Conservation (phyloP, 345 rosid species). For the Camelina hispida region DNA sequence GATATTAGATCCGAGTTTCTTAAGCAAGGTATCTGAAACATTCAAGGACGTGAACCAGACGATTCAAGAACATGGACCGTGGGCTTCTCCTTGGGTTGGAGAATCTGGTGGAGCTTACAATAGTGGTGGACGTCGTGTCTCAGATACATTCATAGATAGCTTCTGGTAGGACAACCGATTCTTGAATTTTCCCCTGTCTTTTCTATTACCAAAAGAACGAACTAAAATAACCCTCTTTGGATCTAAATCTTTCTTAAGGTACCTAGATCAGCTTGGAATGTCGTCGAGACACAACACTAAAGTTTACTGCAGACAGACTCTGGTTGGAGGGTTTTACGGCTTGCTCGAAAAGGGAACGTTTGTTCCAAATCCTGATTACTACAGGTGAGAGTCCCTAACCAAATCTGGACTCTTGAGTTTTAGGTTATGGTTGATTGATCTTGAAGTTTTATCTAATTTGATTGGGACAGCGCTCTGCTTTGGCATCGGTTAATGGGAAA, state of each 20-base stretch:
- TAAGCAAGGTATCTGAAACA: conserved; percentile 62
- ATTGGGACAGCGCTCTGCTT: conserved; percentile 69
- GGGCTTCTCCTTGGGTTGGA: conserved; percentile 99
- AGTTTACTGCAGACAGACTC: conserved; percentile 96
- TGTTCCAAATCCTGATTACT: conserved; percentile 92
- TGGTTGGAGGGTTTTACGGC: conserved; percentile 91
- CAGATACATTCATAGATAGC: conserved; percentile 87
- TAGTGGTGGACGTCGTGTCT: conserved; percentile 86
- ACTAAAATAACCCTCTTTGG: neutral
- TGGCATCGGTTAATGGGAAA: conserved; percentile 99
- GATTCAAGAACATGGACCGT: conserved; percentile 66
- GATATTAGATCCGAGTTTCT: conserved; percentile 74
- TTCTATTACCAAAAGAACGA: neutral
- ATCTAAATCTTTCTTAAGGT: conserved; percentile 53
- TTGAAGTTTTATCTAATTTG: conserved; percentile 17
- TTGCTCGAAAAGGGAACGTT: conserved; percentile 71
- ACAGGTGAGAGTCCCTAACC: conserved; percentile 61
- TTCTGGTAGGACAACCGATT: conserved; percentile 64
- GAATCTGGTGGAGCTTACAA: conserved; percentile 98
- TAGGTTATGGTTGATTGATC: neutral
- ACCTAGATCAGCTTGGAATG: conserved; percentile 98
- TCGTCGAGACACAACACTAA: conserved; percentile 86
- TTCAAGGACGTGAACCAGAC: conserved; percentile 63
- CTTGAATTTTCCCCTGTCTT: neutral
- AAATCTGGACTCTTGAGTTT: neutral